A percentile compares a stretch with the other conserved stretches of the same genome.
phyloP scores from a whole-genome alignment of 1,284 basidiomycete genomes.

The Malassezia slooffiae region DNA sequence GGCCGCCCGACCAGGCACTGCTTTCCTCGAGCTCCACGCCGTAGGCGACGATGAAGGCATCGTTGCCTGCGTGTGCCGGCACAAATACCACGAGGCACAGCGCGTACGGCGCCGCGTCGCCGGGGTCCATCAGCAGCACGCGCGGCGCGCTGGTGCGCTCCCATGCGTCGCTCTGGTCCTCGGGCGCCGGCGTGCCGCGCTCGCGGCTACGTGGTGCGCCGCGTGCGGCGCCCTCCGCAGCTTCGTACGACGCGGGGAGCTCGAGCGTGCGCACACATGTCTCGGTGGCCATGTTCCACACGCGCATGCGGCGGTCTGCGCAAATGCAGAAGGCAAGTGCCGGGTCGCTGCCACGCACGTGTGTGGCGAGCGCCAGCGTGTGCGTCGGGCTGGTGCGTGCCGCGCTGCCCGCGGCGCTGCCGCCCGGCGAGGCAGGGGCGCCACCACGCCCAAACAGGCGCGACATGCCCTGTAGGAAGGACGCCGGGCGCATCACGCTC shows the following conservation, averaged over 20 bases:
- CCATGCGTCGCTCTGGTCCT: conserved; percentile 5
- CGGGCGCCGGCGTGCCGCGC: conserved; percentile 16
- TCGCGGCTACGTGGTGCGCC: neutral
- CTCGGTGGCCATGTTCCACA: conserved; percentile 39
- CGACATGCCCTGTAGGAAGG: conserved; percentile 34
- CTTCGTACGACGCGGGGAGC: conserved; percentile 20
- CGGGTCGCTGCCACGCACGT: conserved; percentile 17
- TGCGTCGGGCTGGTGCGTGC: conserved; percentile 14
- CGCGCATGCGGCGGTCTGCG: conserved; percentile 36
- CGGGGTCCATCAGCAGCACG: conserved; percentile 23
- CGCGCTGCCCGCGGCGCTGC: conserved; percentile 8
- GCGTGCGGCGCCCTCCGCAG: conserved; percentile 11
- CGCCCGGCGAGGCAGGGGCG: conserved; percentile 17
- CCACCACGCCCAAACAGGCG: conserved; percentile 27
- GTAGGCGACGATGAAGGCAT: conserved; percentile 35
- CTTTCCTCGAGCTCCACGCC: conserved; percentile 34
- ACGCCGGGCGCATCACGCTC: conserved; percentile 23
- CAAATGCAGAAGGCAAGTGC: conserved; percentile 32
- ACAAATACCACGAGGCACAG: conserved; percentile 32
- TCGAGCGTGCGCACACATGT: conserved; percentile 35
- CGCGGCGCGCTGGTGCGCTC: conserved; percentile 20
- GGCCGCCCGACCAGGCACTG: conserved; percentile 25
- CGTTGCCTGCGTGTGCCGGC: conserved; percentile 26
- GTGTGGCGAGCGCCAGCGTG: conserved; percentile 25
- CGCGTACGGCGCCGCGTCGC: conserved; percentile 17